Evolutionary conservation across 2,329 filamentous ascomycete species (phyloP).

Genomic region (Aphanoascus verrucosus): DNA sequence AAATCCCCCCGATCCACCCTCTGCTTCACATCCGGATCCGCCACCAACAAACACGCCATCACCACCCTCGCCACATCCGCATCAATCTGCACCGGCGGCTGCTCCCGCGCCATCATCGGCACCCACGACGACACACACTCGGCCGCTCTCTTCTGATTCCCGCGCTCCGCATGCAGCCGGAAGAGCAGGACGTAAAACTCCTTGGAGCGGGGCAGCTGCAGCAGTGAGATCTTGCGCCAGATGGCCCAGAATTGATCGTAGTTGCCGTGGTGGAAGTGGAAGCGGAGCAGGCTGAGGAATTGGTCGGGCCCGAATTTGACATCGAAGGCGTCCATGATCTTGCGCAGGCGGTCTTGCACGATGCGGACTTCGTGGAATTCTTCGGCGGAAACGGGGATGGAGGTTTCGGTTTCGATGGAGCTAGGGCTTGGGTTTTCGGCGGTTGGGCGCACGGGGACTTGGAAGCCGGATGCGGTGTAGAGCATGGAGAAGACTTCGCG

Average conservation of each 20-base stretch:
- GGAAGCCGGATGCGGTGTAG: slow-evolving; percentile 32
- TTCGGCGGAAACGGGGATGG: slow-evolving; percentile 7
- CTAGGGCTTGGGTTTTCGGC: slow-evolving; percentile 18
- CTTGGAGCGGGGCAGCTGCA: slow-evolving; percentile 40
- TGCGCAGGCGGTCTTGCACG: slow-evolving; percentile 21
- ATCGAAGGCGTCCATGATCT: slow-evolving; percentile 23
- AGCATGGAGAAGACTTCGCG: slow-evolving; percentile 40
- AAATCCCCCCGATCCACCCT: slow-evolving; percentile 16
- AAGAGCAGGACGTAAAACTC: slow-evolving; percentile 49
- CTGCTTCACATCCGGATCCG: slow-evolving; percentile 42
- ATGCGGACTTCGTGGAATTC: slow-evolving; percentile 14
- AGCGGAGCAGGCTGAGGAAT: slow-evolving; percentile 25
- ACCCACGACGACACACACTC: slow-evolving; percentile 44
- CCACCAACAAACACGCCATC: slow-evolving; percentile 46
- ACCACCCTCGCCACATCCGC: slow-evolving; percentile 40
- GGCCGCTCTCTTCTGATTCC: slow-evolving; percentile 37
- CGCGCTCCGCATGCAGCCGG: slow-evolving; percentile 37
- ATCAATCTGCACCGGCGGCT: slow-evolving; percentile 39
- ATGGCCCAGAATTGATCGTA: slow-evolving; percentile 52
- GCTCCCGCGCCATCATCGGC: slow-evolving; percentile 50
- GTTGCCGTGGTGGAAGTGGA: slow-evolving; percentile 34
- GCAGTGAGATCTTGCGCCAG: slow-evolving; percentile 48
- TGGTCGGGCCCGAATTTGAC: slow-evolving; percentile 23
- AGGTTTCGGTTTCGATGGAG: slow-evolving; percentile 31
- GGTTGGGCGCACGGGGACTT: slow-evolving; percentile 36